Percentiles rank a stretch among this genome's conserved stretches.
These are phyloP conservation scores for Yamadazyma epiphylla DNA, from an alignment of 1,139 yeast genomes.

Conservation along the genomic window DNA sequence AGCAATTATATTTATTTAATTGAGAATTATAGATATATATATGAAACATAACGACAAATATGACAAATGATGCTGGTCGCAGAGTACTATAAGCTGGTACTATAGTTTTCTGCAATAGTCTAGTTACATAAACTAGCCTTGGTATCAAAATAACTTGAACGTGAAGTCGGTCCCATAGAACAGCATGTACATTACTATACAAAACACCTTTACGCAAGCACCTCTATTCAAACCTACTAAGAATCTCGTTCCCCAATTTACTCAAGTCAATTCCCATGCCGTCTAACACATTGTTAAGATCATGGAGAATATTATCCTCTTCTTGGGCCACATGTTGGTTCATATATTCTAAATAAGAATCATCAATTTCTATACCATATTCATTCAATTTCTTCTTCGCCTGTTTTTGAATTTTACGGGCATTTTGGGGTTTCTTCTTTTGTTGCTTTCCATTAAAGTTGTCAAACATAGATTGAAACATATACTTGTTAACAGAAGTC, in stretches of 20 bases:
- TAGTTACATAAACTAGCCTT: too few species aligned
- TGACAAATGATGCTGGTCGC: too few species aligned
- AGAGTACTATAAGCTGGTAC: too few species aligned
- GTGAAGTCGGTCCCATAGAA: too few species aligned
- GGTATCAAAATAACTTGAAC: too few species aligned
- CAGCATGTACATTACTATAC: too few species aligned
- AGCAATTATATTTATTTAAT: too few species aligned
- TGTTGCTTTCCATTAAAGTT: constrained; percentile 1
- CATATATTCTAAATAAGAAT: constrained; percentile 12
- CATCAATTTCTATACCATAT: constrained; percentile 15
- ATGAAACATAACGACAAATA: too few species aligned
- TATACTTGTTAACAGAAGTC: constrained; percentile 2
- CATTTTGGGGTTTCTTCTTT: constrained; percentile 2
- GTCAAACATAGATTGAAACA: constrained; percentile 2
- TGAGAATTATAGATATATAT: too few species aligned
- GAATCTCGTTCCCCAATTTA: neutral
- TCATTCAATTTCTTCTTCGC: constrained; percentile 12
- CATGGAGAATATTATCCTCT: constrained; percentile 2
- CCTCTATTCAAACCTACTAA: neutral
- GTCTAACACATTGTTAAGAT: constrained; percentile 2
- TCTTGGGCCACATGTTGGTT: constrained; percentile 8
- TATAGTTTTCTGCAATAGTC: too few species aligned
- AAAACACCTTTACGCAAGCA: too few species aligned
- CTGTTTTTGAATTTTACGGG: constrained; percentile 9
- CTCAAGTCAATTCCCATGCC: neutral